A percentile compares a stretch with the other conserved stretches of the same genome.
These are phyloP conservation scores for Magnaporthales sp. DNA, from an alignment of 2,329 filamentous ascomycete genomes.

Conservation along the genomic window DNA sequence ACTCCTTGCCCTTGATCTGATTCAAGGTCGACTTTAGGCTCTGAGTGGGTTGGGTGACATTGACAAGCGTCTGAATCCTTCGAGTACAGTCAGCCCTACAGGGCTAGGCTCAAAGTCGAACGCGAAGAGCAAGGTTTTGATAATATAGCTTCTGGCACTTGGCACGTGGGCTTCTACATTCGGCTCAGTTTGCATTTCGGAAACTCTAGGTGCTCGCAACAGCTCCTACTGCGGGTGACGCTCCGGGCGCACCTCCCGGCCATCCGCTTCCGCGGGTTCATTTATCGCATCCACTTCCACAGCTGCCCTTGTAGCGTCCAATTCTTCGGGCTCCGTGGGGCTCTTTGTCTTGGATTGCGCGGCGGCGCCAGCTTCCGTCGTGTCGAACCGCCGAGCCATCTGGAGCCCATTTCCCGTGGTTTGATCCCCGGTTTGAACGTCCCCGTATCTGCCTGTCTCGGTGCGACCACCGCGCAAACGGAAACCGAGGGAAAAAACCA, in stretches of 20 bases:
- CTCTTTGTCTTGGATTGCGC: not conserved
- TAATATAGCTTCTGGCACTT: not conserved
- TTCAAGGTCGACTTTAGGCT: too few species aligned
- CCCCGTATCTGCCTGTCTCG: not conserved
- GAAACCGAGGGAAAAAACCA: not conserved
- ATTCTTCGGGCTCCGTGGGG: not conserved
- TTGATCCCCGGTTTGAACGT: too few species aligned
- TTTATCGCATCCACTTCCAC: not conserved
- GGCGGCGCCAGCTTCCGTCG: not conserved
- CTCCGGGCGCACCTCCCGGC: not conserved
- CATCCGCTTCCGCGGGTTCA: not conserved
- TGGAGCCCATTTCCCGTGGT: too few species aligned
- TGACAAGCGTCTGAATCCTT: too few species aligned
- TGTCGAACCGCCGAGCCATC: not conserved
- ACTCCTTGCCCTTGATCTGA: too few species aligned
- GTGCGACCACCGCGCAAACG: not conserved
- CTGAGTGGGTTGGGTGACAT: too few species aligned
- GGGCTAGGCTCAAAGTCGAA: too few species aligned
- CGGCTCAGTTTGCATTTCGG: not conserved
- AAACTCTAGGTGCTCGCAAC: not conserved
- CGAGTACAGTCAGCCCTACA: too few species aligned
- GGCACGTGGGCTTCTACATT: not conserved
- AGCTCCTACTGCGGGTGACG: not conserved
- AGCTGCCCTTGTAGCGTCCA: not conserved
- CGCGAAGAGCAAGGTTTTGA: too few species aligned